Evolutionary conservation across 495 filamentous ascomycete genomes (phyloP), one percentile per base, ranked within the genome.

Genomic region (Penicillium subrubescens): DNA sequence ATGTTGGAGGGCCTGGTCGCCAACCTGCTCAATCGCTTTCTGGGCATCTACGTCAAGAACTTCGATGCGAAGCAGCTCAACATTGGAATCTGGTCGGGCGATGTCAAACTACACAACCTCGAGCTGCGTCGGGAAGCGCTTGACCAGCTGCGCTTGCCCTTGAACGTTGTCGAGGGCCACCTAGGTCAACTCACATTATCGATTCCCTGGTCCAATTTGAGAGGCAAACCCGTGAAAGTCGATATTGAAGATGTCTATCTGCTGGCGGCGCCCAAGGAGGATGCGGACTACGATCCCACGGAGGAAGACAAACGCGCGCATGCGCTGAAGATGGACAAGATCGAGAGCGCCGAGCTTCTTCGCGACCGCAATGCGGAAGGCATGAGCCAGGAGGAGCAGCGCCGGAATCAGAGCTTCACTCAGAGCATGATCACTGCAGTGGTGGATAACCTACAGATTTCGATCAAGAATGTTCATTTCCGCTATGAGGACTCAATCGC

Each of bases 21-120:
- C 67, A 96, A 93, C 76, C 83, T 99, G 81, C 89, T 99, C 71
- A 99, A 99, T 81, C 92, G 96, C 79, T 97, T 98, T 79, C 79
- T 99, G 87, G 96, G 96, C 81, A 97, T 98, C 88, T 98, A 98
- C 81, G 93, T 99, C 74, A 93, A 95, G 83, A 99, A 99, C 77
- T 98, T 99, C 73, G 94, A 99, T 75, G 89, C 94, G 21, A 91
- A 89, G 67, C 95, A 99, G 81, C 85, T 99, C 53, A 97, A 97
- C 72, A 92, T 98, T 61, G 95, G 95, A 60, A 97, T 98, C 67
- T 99, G 94, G 95, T 94, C 90, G 8, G 96, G 96, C 59, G 94
- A 99, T 79, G 94, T 98, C 72, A 94, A 93, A 77, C 84, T 99
- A 31, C 88, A 88, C 39, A 89, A 97, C 65, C 89, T 99, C 43